phyloP scores from a whole-genome alignment of 2,329 filamentous ascomycete species.

The Neofusicoccum cordaticola region DNA sequence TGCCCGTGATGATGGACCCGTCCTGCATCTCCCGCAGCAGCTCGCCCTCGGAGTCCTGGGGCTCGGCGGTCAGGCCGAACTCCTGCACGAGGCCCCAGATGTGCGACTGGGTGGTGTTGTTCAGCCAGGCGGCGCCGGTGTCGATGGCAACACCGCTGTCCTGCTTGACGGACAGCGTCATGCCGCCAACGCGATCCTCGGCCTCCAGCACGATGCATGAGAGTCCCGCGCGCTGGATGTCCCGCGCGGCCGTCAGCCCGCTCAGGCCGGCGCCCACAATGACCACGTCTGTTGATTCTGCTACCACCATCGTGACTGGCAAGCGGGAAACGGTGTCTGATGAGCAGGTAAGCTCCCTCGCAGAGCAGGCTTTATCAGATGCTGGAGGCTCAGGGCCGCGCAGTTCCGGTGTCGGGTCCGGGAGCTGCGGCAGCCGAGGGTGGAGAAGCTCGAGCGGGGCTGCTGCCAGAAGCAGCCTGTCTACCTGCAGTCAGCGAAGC shows the following conservation, averaged over 20 bases:
- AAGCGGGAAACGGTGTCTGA: background rate
- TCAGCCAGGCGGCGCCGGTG: slow-evolving; percentile 60
- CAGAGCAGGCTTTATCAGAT: background rate
- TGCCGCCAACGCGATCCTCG: slow-evolving; percentile 51
- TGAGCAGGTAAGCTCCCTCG: too few relatives aligned
- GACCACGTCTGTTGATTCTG: slow-evolving; percentile 22
- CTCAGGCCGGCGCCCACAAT: slow-evolving; percentile 47
- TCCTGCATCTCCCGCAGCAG: slow-evolving; percentile 4
- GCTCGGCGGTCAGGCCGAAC: slow-evolving; percentile 45
- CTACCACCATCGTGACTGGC: background rate
- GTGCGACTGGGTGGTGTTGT: slow-evolving; percentile 51
- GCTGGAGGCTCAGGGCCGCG: background rate
- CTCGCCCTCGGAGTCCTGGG: slow-evolving; percentile 49
- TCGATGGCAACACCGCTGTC: slow-evolving; percentile 38
- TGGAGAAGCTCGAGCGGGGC: background rate
- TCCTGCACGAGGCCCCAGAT: slow-evolving; percentile 43
- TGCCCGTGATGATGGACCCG: background rate
- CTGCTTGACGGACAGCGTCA: slow-evolving; percentile 42
- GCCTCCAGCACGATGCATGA: slow-evolving; percentile 49
- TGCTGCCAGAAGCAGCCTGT: background rate
- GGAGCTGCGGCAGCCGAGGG: background rate
- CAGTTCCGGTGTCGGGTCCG: background rate
- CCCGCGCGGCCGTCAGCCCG: slow-evolving; percentile 29
- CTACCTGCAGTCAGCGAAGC: too few relatives aligned
- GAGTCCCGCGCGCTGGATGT: slow-evolving; percentile 38